Conservation (phyloP, 2,329 filamentous ascomycete species). For the Fusarium brachygibbosum region DNA sequence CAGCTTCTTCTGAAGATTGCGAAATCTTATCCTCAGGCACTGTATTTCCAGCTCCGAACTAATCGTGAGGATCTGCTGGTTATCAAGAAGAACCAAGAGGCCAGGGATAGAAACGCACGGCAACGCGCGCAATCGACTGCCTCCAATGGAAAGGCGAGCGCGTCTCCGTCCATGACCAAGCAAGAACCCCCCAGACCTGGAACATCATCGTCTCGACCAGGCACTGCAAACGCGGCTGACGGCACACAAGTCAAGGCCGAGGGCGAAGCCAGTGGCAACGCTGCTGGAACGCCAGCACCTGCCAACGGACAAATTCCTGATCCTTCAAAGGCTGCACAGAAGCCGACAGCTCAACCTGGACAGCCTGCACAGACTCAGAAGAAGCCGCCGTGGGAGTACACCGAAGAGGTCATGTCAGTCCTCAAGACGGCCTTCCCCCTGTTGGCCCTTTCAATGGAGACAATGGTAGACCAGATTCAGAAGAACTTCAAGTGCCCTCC, state of each 20-base stretch:
- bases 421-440: conserved; percentile 98
- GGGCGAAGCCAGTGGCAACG: conserved; percentile 53
- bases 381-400: conserved; percentile 95
- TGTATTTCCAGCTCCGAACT: conserved; percentile 96
- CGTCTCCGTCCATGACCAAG: conserved; percentile 66
- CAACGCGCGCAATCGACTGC: conserved; percentile 63
- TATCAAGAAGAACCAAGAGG: conserved; percentile 90
- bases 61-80: conserved; percentile 93
- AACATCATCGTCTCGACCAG: conserved; percentile 60
- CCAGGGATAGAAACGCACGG: conserved; percentile 73
- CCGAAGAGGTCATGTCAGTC: conserved; percentile 93
- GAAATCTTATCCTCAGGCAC: conserved; percentile 92
- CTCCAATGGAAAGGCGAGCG: conserved; percentile 60
- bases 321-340: conserved; percentile 44
- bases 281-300: conserved; percentile 46
- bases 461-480: conserved; percentile 98
- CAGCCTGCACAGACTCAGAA: conserved; percentile 59
- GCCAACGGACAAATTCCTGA: conserved; percentile 47
- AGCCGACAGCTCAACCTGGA: conserved; percentile 28
- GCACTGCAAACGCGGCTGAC: conserved; percentile 64
- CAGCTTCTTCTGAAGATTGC: conserved; percentile 92
- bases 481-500: conserved; percentile 99
- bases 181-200: conserved; percentile 62
- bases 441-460: conserved; percentile 97
- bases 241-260: conserved; percentile 62